These are phyloP conservation scores for Quambalaria eucalypti DNA, from an alignment of 1,284 basidiomycete species.

Conservation along the genomic window DNA sequence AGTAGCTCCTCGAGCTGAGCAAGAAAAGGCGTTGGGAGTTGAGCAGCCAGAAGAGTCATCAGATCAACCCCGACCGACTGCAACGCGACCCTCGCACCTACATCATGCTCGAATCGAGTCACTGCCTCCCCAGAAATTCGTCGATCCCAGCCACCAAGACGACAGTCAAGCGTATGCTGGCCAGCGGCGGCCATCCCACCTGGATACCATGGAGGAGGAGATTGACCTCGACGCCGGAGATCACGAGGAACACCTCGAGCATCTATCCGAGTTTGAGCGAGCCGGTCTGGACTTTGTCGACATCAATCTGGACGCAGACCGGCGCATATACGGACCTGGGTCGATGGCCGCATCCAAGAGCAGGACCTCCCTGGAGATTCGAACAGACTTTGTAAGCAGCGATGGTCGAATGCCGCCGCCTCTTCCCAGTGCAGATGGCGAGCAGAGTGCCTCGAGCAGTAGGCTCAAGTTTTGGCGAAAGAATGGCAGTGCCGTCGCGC, in stretches of 20 bases:
- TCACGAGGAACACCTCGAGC: not conserved
- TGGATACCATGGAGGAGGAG: not conserved
- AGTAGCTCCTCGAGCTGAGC: not conserved
- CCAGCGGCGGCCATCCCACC: not conserved
- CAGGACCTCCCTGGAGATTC: constrained; percentile 7
- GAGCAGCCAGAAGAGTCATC: not conserved
- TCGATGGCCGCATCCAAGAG: not conserved
- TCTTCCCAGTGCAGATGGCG: not conserved
- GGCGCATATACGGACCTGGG: constrained; percentile 3
- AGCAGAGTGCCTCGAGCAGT: not conserved
- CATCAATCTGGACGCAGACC: not conserved
- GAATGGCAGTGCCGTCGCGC: not conserved
- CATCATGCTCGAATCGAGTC: constrained; percentile 1
- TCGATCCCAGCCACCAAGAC: not conserved
- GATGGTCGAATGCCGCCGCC: not conserved
- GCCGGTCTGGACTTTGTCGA: constrained; percentile 10
- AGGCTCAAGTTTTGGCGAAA: not conserved
- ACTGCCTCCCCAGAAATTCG: not conserved
- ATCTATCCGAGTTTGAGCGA: not conserved
- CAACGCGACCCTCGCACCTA: not conserved
- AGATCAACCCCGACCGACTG: not conserved
- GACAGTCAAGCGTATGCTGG: not conserved
- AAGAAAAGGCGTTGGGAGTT: not conserved
- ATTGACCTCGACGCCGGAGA: not conserved
- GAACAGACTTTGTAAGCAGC: constrained; percentile 7